These are phyloP conservation scores for Cryptococcus sp. DNA, from an alignment of 1,284 basidiomycete species.

Conservation along the genomic window DNA sequence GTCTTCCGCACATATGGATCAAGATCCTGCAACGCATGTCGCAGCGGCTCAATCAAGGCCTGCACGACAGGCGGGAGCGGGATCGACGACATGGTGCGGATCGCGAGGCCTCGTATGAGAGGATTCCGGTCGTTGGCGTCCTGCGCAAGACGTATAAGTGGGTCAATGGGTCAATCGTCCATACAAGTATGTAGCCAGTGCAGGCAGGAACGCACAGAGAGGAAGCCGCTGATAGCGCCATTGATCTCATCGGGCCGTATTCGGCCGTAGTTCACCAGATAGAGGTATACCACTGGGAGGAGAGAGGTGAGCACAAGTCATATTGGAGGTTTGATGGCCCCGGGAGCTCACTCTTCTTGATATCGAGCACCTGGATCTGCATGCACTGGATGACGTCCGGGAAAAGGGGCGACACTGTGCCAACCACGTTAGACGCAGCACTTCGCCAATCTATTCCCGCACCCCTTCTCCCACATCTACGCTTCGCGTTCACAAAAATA, in stretches of 20 bases:
- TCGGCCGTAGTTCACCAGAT: constrained; percentile 97
- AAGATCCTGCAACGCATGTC: constrained; percentile 84
- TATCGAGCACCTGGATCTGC: constrained; percentile 70
- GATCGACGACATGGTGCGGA: constrained; percentile 95
- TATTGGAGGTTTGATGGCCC: constrained; percentile 5
- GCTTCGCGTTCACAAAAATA: too few relatives aligned
- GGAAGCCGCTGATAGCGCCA: constrained; percentile 94
- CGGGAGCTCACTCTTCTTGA: constrained; percentile 84
- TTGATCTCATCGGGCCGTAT: constrained; percentile 94
- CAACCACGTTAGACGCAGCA: constrained; percentile 6
- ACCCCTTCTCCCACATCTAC: constrained; percentile 53
- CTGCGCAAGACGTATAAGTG: too few relatives aligned
- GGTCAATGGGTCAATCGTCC: too few relatives aligned
- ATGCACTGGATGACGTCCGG: constrained; percentile 98
- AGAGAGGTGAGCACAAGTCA: neutral
- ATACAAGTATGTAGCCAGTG: neutral
- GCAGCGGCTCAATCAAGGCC: constrained; percentile 90
- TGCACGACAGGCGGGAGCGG: constrained; percentile 97
- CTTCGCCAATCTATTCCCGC: constrained; percentile 60
- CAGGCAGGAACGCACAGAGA: constrained; percentile 53
- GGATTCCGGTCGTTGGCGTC: constrained; percentile 95
- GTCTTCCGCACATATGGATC: constrained; percentile 98
- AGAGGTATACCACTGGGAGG: constrained; percentile 84
- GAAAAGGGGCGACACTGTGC: constrained; percentile 88
- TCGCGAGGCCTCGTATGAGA: constrained; percentile 89